Evolutionary conservation across 176 grass and related monocot genomes (phyloP).

Genomic region (Microstegium vimineum): DNA sequence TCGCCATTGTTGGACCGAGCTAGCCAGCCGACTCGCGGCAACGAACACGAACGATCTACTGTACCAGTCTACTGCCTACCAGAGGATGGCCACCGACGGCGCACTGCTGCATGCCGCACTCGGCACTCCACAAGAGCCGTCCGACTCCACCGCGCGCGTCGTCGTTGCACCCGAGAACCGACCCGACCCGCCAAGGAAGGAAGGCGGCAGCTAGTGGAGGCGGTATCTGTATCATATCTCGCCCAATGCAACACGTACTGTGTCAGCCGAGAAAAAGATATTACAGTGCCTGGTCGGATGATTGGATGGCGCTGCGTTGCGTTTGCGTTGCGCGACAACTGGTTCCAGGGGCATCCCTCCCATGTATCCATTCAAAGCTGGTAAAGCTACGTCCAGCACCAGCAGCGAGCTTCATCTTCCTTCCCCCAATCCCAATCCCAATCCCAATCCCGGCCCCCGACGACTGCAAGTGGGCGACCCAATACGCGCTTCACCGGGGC

Average conservation of each 20-base stretch:
- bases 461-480: background rate
- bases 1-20: too few species aligned
- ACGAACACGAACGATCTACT: too few species aligned
- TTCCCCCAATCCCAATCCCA: too few species aligned
- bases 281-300: background rate
- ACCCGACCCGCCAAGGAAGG: background rate
- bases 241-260: background rate
- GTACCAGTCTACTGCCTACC: too few species aligned
- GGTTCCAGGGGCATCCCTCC: background rate
- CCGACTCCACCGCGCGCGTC: too few species aligned
- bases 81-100: too few species aligned
- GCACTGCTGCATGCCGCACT: too few species aligned
- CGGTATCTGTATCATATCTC: background rate
- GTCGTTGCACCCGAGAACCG: too few species aligned
- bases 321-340: background rate
- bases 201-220: constrained; percentile 10
- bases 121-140: too few species aligned
- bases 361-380: background rate
- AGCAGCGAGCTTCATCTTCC: background rate
- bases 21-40: too few species aligned
- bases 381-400: constrained; percentile 3
- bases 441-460: too few species aligned
- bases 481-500: background rate
- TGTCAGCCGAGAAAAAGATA: background rate
- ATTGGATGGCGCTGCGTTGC: background rate